phyloP scores from a whole-genome alignment of 352 stramenopile genomes.

The Globisporangium mamillatum region DNA sequence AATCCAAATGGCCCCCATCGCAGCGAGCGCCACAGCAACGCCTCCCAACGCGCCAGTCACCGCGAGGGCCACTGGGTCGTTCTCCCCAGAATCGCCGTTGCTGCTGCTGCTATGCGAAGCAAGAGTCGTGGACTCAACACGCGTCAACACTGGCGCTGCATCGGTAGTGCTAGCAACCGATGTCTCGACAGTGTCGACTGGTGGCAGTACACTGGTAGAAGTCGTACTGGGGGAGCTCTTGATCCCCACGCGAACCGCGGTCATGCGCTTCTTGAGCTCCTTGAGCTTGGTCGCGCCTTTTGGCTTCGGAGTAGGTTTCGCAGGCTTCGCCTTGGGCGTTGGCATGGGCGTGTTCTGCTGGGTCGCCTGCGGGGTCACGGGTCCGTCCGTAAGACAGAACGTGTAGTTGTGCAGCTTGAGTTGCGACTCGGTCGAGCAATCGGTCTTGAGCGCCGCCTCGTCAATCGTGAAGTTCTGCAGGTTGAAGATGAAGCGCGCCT shows the following conservation, averaged over 20 bases:
- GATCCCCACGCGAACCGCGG: not conserved
- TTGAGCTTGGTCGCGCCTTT: not conserved
- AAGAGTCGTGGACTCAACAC: not conserved
- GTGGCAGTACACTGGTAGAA: not conserved
- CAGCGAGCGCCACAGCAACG: not conserved
- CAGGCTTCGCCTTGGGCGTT: not conserved
- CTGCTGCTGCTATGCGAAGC: not conserved
- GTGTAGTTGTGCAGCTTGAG: conserved; percentile 10
- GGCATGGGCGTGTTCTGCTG: not conserved
- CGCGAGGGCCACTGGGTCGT: not conserved
- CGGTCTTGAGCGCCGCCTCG: not conserved
- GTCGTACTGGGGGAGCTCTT: not conserved
- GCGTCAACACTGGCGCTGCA: not conserved
- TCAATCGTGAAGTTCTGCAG: conserved; percentile 9
- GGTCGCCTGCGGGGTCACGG: not conserved
- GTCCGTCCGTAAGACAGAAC: not conserved
- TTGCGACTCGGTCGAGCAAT: conserved; percentile 3
- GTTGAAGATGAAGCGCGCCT: conserved; percentile 9
- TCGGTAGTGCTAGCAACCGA: not conserved
- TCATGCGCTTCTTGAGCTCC: not conserved
- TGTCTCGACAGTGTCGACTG: not conserved
- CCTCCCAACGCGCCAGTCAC: not conserved
- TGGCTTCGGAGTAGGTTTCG: not conserved
- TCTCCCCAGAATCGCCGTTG: not conserved
- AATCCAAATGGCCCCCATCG: not conserved